A percentile compares a stretch with the other conserved stretches of the same genome.
Conservation (phyloP, 1,284 basidiomycete genomes). For the Tausonia pullulans region DNA sequence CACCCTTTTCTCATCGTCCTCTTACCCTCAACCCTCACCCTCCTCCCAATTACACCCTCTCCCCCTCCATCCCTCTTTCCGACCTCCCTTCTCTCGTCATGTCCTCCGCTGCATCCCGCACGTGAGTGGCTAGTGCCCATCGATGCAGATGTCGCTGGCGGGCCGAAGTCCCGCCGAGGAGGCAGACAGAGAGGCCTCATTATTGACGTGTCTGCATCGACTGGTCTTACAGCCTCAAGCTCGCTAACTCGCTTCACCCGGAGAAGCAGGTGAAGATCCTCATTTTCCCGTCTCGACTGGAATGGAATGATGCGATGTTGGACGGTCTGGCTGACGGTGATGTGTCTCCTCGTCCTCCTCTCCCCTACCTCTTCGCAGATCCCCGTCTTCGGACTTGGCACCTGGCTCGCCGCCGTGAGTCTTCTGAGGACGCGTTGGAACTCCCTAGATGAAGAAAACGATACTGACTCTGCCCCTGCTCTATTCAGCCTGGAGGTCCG, state of each 20-base stretch:
- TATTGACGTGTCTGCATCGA: no score
- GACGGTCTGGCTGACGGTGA: neutral
- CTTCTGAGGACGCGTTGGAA: neutral
- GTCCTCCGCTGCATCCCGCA: no score
- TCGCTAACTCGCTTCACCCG: slow-evolving; percentile 8
- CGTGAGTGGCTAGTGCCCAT: no score
- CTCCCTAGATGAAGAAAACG: neutral
- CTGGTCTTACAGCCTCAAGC: slow-evolving; percentile 41
- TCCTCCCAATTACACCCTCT: neutral
- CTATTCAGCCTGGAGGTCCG: slow-evolving; percentile 1
- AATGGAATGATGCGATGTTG: no score
- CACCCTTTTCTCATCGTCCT: neutral
- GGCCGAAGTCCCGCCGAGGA: no score
- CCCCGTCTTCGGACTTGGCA: slow-evolving; percentile 18
- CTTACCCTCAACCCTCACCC: neutral
- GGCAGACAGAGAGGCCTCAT: no score
- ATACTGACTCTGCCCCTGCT: neutral
- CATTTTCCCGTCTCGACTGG: neutral
- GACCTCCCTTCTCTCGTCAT: no score
- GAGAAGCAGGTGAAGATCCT: slow-evolving; percentile 10
- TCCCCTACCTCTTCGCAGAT: neutral
- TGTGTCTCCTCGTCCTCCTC: neutral
- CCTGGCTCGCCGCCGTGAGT: slow-evolving; percentile 16
- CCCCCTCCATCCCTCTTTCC: no score
- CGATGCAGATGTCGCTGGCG: no score